Percentiles rank a stretch among this genome's conserved stretches.
Conservation (phyloP, 179 eudicot genomes). For the Silene vulgaris region DNA sequence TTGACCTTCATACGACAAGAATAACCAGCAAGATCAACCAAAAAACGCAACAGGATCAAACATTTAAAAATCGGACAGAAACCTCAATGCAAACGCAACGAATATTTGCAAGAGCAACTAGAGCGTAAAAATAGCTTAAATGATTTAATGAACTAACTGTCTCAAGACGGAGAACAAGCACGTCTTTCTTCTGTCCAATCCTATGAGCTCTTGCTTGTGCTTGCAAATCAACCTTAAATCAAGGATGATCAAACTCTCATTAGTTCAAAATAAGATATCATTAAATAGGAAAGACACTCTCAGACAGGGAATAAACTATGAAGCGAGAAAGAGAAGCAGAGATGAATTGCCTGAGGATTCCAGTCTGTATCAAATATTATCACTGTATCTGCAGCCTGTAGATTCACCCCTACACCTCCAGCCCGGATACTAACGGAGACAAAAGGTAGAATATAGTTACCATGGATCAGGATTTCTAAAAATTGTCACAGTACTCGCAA, state of each 20-base stretch:
- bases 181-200: conserved; percentile 99
- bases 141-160: conserved; percentile 46
- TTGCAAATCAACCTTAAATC: conserved; percentile 90
- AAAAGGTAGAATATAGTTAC: conserved; percentile 1
- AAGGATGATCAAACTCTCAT: conserved; percentile 18
- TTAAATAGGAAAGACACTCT: conserved; percentile 9
- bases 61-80: background rate
- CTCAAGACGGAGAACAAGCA: conserved; percentile 97
- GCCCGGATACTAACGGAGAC: conserved; percentile 74
- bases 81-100: background rate
- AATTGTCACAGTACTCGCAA: background rate
- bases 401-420: conserved; percentile 99
- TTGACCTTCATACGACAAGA: conserved; percentile 44
- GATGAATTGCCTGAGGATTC: conserved; percentile 83
- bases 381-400: conserved; percentile 99
- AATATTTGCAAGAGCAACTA: background rate
- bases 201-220: conserved; percentile 99
- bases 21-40: background rate
- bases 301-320: background rate
- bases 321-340: background rate
- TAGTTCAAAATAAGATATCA: conserved; percentile 2
- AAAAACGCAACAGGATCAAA: background rate
- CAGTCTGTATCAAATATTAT: conserved; percentile 98
- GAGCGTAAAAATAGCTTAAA: background rate
- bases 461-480: background rate